These are phyloP conservation scores for Metarhizium sp. DNA, from an alignment of 2,329 filamentous ascomycete genomes.

Conservation along the genomic window DNA sequence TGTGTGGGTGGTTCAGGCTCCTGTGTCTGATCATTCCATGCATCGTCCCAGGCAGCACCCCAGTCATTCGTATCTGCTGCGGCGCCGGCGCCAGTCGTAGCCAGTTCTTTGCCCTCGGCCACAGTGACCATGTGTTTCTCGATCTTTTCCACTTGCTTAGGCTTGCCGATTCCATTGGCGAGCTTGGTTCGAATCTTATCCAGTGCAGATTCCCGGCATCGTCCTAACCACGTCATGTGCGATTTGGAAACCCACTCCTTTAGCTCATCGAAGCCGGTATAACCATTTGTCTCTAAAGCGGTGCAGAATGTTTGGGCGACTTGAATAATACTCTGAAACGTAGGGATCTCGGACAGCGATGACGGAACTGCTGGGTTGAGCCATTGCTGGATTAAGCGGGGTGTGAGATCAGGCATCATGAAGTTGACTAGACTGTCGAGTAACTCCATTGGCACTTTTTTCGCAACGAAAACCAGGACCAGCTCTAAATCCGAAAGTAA, in stretches of 20 bases:
- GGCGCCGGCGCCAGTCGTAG: conserved; percentile 39
- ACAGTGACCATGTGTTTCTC: conserved; percentile 73
- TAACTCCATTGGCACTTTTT: conserved; percentile 43
- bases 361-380: conserved; percentile 68
- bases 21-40: conserved; percentile 62
- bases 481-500: conserved; percentile 45
- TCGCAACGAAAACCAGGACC: conserved; percentile 41
- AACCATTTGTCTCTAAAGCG: conserved; percentile 51
- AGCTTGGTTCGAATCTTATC: conserved; percentile 64
- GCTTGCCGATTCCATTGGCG: conserved; percentile 53
- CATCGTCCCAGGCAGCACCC: conserved; percentile 67
- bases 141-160: conserved; percentile 68
- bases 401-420: conserved; percentile 61
- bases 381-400: conserved; percentile 63
- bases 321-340: conserved; percentile 63
- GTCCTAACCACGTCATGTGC: conserved; percentile 75
- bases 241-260: conserved; percentile 73
- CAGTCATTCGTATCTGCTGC: conserved; percentile 51
- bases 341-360: conserved; percentile 58
- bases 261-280: conserved; percentile 54
- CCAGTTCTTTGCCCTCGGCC: conserved; percentile 55
- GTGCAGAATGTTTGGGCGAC: conserved; percentile 55
- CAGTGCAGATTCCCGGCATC: conserved; percentile 71
- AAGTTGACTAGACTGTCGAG: conserved; percentile 53
- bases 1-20: conserved; percentile 8